Percentiles rank a stretch among this genome's conserved stretches.
Evolutionary conservation across 176 grass and related monocot genomes (phyloP).

Genomic region (Leersia perrieri): DNA sequence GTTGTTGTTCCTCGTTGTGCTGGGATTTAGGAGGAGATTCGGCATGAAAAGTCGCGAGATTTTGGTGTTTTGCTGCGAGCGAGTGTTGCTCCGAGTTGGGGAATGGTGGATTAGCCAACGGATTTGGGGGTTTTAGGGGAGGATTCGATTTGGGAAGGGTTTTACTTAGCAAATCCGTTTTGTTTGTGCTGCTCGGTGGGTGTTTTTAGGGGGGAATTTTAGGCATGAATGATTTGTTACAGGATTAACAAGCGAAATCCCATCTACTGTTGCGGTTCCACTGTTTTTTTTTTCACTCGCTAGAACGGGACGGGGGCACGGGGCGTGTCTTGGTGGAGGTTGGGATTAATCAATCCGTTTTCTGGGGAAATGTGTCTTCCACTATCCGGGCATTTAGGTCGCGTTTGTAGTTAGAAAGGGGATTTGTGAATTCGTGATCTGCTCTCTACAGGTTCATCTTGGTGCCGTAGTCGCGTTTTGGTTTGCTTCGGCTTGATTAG

Average conservation of each 20-base stretch:
- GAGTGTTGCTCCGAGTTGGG: not conserved
- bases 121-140: not conserved
- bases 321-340: not conserved
- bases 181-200: not conserved
- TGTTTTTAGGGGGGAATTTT: not conserved
- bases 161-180: not conserved
- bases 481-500: not conserved
- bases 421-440: not conserved
- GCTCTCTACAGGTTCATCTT: not conserved
- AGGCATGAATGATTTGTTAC: not conserved
- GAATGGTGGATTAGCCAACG: not conserved
- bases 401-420: not conserved
- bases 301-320: not conserved
- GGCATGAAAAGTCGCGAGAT: not conserved
- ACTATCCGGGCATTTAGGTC: not conserved
- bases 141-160: not conserved
- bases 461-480: not conserved
- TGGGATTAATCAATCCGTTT: not conserved
- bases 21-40: not conserved
- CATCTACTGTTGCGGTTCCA: not conserved
- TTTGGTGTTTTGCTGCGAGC: not conserved
- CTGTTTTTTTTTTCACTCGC: not conserved
- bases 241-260: not conserved
- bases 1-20: not conserved
- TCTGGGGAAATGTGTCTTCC: not conserved